phyloP scores from a whole-genome alignment of 2,329 filamentous ascomycete species.

The Amesomyces nigricolor region DNA sequence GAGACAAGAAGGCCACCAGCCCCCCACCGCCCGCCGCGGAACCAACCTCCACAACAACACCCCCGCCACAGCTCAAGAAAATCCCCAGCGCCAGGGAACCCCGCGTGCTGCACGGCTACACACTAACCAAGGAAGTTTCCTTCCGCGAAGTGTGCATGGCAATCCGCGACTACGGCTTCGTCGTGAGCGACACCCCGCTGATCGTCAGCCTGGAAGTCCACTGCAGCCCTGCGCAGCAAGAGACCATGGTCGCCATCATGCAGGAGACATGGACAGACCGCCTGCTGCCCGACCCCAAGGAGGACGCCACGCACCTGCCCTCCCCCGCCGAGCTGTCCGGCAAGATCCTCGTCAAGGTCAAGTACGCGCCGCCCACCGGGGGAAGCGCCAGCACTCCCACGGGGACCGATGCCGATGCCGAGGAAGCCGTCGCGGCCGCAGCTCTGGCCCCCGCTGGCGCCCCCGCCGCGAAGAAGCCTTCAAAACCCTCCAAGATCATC shows the following conservation, averaged over 20 bases:
- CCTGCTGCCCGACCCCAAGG: slow-evolving; percentile 53
- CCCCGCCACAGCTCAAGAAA: slow-evolving; percentile 11
- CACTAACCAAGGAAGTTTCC: slow-evolving; percentile 78
- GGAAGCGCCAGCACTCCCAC: slow-evolving; percentile 17
- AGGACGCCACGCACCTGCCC: slow-evolving; percentile 50
- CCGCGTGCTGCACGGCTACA: slow-evolving; percentile 80
- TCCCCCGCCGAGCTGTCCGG: slow-evolving; percentile 62
- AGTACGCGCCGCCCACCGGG: slow-evolving; percentile 50
- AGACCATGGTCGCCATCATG: slow-evolving; percentile 90
- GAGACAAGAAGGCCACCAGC: slow-evolving; percentile 12
- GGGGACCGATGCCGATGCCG: slow-evolving; percentile 29
- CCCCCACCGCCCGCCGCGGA: background rate
- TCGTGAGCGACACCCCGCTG: slow-evolving; percentile 70
- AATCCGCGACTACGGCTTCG: slow-evolving; percentile 74
- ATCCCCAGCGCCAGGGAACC: slow-evolving; percentile 52
- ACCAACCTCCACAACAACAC: background rate
- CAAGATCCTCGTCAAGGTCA: slow-evolving; percentile 83
- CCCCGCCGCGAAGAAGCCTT: slow-evolving; percentile 28
- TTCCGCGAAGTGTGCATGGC: slow-evolving; percentile 82
- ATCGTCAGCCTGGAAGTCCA: slow-evolving; percentile 94
- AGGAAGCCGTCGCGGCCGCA: slow-evolving; percentile 30
- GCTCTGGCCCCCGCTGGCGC: slow-evolving; percentile 30
- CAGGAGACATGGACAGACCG: slow-evolving; percentile 67
- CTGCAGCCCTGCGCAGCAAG: slow-evolving; percentile 72
- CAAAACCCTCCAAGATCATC: slow-evolving; percentile 60